Evolutionary conservation across 805 yeast genomes (phyloP), one percentile per base, ranked within the genome.

Genomic region (Ogataea neopini): DNA sequence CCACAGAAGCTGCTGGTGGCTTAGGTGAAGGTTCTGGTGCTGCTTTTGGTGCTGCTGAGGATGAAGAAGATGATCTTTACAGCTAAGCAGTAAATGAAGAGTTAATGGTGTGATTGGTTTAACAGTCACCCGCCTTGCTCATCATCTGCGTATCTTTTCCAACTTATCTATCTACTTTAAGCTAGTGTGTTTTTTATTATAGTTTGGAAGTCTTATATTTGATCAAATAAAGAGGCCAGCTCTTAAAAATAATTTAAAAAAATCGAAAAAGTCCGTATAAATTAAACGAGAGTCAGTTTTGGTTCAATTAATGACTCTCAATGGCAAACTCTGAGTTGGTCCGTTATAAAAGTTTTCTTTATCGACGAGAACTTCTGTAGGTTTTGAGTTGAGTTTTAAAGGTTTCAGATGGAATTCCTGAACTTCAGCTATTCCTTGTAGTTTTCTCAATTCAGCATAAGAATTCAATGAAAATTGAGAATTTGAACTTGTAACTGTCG

Each of bases 41-140:
- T 30, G 75, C 80, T 17, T 78, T 77, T 54, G 81, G 76, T 22
- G 64, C 68, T 49, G 81, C 69, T 48, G 82, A 74, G 44, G 73
- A 69, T 13, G 80, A 73, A 38, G 79, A 74, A 48, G 75, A 71
- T 56, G 75, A 71, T 54, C 64, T 71, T 40, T 71, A 71, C 63
- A 69, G 71, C 57, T 71, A 54, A 45, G 18, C 30, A n/a, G n/a
- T n/a, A n/a, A n/a, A n/a, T n/a, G n/a, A n/a, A n/a, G n/a, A n/a
- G n/a, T n/a, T 32, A 32, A 30, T 40, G 36, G n/a, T 40, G 34
- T 30, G 34, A 20, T 17, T 23, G n/a, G n/a, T n/a, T n/a, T n/a
- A n/a, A n/a, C n/a, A n/a, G n/a, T n/a, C n/a, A n/a, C n/a, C n/a
- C n/a, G n/a, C n/a, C n/a, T n/a, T n/a, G n/a, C n/a, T n/a, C 15